phyloP scores from a whole-genome alignment of 2,329 filamentous ascomycete genomes.

The Trichoderma sp. region DNA sequence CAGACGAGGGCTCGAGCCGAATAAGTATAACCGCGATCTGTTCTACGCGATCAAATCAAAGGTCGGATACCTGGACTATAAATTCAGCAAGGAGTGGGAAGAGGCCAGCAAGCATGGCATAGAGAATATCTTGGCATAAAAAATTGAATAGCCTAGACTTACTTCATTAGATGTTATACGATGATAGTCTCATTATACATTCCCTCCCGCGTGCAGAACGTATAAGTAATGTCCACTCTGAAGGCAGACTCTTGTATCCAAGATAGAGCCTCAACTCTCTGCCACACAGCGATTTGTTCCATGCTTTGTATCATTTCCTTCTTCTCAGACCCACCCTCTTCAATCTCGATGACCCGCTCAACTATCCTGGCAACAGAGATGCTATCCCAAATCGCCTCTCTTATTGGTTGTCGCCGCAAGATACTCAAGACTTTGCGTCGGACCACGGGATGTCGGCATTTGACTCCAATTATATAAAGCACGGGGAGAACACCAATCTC shows the following conservation, averaged over 20 bases:
- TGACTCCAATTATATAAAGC: slow-evolving; percentile 1
- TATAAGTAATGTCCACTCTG: not conserved
- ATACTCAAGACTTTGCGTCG: not conserved
- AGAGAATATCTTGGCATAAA: not conserved
- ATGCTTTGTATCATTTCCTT: not conserved
- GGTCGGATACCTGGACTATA: not conserved
- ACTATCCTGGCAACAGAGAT: not conserved
- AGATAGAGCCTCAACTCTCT: not conserved
- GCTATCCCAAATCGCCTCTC: slow-evolving; percentile 6
- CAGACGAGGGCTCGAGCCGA: not conserved
- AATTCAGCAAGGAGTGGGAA: not conserved
- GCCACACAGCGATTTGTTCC: not conserved
- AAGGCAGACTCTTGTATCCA: not conserved
- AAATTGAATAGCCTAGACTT: not conserved
- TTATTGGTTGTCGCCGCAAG: not conserved
- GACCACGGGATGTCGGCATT: not conserved
- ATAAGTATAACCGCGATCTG: not conserved
- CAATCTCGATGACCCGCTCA: not conserved
- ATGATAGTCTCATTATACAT: not conserved
- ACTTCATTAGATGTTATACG: not conserved
- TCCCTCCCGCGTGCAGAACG: not conserved
- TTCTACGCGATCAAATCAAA: not conserved
- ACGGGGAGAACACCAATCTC: not conserved
- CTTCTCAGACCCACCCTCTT: not conserved
- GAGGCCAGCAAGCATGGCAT: not conserved